Evolutionary conservation across 208 protist genomes (phyloP).

Genomic region (Phytomonas francai): DNA sequence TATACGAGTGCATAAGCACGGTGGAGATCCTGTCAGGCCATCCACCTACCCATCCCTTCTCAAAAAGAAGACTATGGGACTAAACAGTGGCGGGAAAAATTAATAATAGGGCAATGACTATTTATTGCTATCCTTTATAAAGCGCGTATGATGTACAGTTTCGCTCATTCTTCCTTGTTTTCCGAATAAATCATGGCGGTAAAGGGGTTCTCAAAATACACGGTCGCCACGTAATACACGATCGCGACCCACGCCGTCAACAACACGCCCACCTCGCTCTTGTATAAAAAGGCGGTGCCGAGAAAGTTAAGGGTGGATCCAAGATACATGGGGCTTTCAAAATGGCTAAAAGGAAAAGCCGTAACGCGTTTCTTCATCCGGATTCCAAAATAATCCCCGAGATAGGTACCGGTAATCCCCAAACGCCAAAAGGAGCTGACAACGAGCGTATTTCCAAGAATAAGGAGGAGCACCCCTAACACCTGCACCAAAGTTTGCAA

Average conservation of each 20-base stretch:
- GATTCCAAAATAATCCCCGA: slow-evolving; percentile 94
- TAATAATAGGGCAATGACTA: neutral
- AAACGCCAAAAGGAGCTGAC: slow-evolving; percentile 55
- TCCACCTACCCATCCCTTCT: neutral
- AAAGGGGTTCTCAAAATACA: slow-evolving; percentile 89
- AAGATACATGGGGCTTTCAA: slow-evolving; percentile 92
- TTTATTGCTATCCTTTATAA: neutral
- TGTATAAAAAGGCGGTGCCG: slow-evolving; percentile 47
- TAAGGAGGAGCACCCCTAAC: slow-evolving; percentile 32
- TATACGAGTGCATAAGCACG: neutral
- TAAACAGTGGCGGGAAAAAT: neutral
- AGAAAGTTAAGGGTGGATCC: slow-evolving; percentile 88
- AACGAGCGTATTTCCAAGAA: slow-evolving; percentile 60
- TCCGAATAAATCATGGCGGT: slow-evolving; percentile 81
- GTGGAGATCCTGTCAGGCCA: neutral
- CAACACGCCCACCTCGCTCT: slow-evolving; percentile 62
- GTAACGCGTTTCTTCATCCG: slow-evolving; percentile 80
- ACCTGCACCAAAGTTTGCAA: slow-evolving; percentile 11
- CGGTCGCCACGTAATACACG: slow-evolving; percentile 78
- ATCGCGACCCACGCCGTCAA: slow-evolving; percentile 65
- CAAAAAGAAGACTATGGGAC: neutral
- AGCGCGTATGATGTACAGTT: neutral
- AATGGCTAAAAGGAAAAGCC: slow-evolving; percentile 90
- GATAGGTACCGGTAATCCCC: slow-evolving; percentile 90
- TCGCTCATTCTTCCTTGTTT: neutral